Conservation (phyloP, 2,329 filamentous ascomycete species). For the Fusarium fujikuroi region DNA sequence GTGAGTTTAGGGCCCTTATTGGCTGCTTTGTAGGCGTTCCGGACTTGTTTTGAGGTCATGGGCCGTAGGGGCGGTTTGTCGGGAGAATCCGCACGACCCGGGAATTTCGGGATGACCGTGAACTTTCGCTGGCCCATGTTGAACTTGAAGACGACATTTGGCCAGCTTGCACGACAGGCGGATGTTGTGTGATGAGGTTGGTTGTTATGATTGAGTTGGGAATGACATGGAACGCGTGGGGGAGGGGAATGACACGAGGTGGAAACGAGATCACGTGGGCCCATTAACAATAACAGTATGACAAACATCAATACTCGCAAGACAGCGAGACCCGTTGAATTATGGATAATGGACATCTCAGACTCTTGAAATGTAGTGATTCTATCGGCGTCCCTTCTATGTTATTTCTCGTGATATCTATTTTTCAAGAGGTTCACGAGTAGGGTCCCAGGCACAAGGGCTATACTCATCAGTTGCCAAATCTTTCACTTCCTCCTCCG, state of each 20-base stretch:
- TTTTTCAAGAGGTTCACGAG: conserved; percentile 58
- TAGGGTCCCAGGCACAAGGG: conserved; percentile 68
- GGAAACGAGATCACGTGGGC: conserved; percentile 43
- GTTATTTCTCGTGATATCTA: conserved; percentile 19
- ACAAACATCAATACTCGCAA: not conserved
- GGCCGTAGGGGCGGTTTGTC: conserved; percentile 40
- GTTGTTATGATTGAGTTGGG: not conserved
- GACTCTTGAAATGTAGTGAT: not conserved
- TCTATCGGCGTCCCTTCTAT: not conserved
- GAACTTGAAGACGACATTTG: conserved; percentile 34
- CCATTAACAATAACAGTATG: conserved; percentile 12
- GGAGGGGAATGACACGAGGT: conserved; percentile 33
- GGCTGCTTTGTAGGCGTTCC: conserved; percentile 52
- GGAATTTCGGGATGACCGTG: conserved; percentile 53
- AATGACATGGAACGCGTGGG: conserved; percentile 25
- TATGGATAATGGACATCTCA: no score
- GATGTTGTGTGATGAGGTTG: not conserved
- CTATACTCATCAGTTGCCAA: conserved; percentile 63
- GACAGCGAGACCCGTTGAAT: not conserved
- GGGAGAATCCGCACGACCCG: conserved; percentile 37
- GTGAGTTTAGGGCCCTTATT: conserved; percentile 52
- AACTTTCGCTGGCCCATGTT: conserved; percentile 58
- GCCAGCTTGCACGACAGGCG: not conserved
- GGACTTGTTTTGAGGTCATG: conserved; percentile 57
- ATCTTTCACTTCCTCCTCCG: conserved; percentile 61